Base-by-base conservation (phyloP, 2,329 filamentous ascomycete genomes). In the Pestalotiopsis sp. region DNA sequence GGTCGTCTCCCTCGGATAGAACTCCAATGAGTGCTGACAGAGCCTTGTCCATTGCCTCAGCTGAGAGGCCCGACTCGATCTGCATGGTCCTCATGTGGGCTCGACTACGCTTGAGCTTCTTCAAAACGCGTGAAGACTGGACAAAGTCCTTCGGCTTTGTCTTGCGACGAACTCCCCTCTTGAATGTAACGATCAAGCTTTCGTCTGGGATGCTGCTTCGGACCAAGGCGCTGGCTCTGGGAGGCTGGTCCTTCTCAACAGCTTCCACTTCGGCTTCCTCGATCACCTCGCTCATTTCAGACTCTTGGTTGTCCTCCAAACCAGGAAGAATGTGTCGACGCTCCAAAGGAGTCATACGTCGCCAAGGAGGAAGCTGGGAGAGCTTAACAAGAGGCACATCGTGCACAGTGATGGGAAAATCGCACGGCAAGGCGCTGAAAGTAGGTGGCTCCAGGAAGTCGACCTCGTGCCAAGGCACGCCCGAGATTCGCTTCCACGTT, bases 401-500 rank as follows among this genome's bases (percentile, higher is more conserved):
- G 66, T 74, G 68, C 23, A 62, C 17, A 4, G 61, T 68, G 11
- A 68, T 68, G 0, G 69, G 57, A 1, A 72, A 45, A 4, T 25
- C 3, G 31, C 49, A 27, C 14, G 62, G 23, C 4, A 27, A 41
- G 2, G 66, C 67, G 3, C 38, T 38, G 27, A 23, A 27, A 11
- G 23, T 4, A 9, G 59, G 27, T 17, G 59, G 59, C 1, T 62
- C 64, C 2, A 71, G 41, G 5, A 74, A 67, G 12, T 62, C 38
- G 3, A 69, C 38, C 9, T 70, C 57, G 12, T 70, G 61, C 70
- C 70, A 76, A 2, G 67, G 40, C 2, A 72, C 60, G 9, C 74
- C 71, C 4, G 71, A 70, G 31, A 41, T 68, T 4, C 66, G 60
- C 40, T 66, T 70, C 73, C 73, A 76, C 13, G 70, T 68, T 2